Evolutionary conservation across 495 filamentous ascomycete species (phyloP).

Genomic region (Annulohypoxylon moriforme): DNA sequence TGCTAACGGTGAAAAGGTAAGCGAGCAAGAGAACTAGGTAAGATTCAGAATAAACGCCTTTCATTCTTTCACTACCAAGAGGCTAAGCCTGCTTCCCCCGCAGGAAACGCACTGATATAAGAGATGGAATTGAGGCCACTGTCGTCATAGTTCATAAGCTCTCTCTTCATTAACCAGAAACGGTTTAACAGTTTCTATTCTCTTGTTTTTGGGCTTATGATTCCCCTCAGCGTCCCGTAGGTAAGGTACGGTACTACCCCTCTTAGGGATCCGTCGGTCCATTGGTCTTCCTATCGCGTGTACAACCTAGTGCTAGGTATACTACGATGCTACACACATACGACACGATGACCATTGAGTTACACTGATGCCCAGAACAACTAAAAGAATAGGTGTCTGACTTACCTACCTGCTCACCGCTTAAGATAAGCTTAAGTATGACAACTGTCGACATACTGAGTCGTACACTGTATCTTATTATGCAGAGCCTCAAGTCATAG

Average conservation of each 20-base stretch:
- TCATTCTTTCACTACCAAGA: slow-evolving; percentile 12
- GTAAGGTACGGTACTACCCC: slow-evolving; percentile 9
- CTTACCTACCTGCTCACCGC: not conserved
- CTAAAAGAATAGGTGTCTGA: not conserved
- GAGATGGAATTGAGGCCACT: slow-evolving; percentile 23
- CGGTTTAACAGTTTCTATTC: slow-evolving; percentile 25
- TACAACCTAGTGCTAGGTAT: not conserved
- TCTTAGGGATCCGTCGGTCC: not conserved
- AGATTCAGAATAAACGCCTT: slow-evolving; percentile 20
- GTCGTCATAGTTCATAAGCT: slow-evolving; percentile 29
- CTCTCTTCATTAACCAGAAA: slow-evolving; percentile 14
- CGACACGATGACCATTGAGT: not conserved
- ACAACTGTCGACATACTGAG: not conserved
- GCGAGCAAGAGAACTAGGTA: not conserved
- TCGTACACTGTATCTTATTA: not conserved
- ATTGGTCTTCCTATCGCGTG: not conserved
- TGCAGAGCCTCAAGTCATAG: slow-evolving; percentile 37
- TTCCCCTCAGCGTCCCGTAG: slow-evolving; percentile 18
- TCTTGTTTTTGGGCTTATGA: not conserved
- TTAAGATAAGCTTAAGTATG: slow-evolving; percentile 7
- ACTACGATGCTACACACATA: not conserved
- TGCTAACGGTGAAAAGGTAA: slow-evolving; percentile 8
- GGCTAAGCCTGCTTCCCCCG: slow-evolving; percentile 24
- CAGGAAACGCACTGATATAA: slow-evolving; percentile 11
- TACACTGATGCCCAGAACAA: slow-evolving; percentile 3